Conservation (phyloP, 352 stramenopile species). For the Phytopythium helicoides region DNA sequence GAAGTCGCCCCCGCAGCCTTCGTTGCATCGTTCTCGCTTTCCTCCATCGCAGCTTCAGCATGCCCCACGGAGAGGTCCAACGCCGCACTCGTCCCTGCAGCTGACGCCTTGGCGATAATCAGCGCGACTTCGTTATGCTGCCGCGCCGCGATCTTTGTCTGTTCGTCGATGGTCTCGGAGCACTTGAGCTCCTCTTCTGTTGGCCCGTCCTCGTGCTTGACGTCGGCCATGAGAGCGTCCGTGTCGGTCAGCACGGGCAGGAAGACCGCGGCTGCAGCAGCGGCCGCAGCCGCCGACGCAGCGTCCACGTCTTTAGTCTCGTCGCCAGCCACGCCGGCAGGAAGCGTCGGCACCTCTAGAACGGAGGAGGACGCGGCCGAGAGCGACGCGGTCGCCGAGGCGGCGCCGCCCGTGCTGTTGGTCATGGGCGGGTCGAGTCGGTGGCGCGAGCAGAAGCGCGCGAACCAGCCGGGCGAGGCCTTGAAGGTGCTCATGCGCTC, state of each 20-base stretch:
- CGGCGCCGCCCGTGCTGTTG: conserved; percentile 8
- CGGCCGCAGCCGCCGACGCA: conserved; percentile 1
- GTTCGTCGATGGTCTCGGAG: conserved; percentile 39
- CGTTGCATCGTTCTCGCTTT: too few species aligned
- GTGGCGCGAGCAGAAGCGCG: conserved; percentile 85
- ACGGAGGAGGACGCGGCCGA: conserved; percentile 1
- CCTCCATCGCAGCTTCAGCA: too few species aligned
- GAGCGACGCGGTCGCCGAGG: conserved; percentile 1
- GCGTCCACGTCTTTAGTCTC: conserved; percentile 5
- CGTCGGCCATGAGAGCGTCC: conserved; percentile 5
- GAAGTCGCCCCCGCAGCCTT: too few species aligned
- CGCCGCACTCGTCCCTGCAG: conserved; percentile 9
- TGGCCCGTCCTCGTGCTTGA: conserved; percentile 4
- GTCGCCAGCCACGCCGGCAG: background rate
- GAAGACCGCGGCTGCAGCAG: conserved; percentile 1
- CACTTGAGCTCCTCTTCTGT: conserved; percentile 24
- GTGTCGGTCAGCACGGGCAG: background rate
- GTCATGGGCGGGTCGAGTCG: conserved; percentile 66
- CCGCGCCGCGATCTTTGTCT: conserved; percentile 31
- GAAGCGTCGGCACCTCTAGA: too few species aligned
- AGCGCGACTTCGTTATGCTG: conserved; percentile 41
- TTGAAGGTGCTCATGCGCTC: conserved; percentile 84
- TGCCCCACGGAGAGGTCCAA: background rate
- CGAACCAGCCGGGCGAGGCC: conserved; percentile 84
- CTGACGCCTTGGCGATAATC: conserved; percentile 14